Base-by-base conservation (phyloP, 106 monocot species). In the Apostasia shenzhenica region DNA sequence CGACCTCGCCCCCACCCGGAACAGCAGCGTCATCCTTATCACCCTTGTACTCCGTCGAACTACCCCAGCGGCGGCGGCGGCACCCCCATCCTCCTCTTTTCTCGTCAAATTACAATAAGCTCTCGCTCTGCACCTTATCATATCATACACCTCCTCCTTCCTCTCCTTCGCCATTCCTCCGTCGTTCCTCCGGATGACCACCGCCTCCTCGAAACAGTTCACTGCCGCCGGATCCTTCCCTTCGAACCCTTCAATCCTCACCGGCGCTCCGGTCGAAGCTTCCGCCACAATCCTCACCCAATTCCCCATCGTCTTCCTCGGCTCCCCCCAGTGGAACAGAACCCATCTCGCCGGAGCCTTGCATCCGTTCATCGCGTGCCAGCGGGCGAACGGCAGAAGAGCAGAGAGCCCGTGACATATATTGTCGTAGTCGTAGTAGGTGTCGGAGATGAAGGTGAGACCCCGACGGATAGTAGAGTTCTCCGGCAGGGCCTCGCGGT, bases 91-190 rank as follows among this genome's bases (percentile, higher is more conserved):
- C 10, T 54, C 8, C 2, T 13, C 51, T 1, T 45, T 45, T 6
- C n/a, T 57, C 54, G 9, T 54, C 14, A 86, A 48, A 8, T 77
- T 70, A 59, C 95, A 95, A 46, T 78, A 68, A 5, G 66, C 68
- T 61, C 91, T 91, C 1, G 91, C 81, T 75, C 80, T 88, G 83
- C 88, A 84, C 55, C 91, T 71, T 58, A 95, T 73, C 80, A 77
- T 60, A 59, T 88, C 86, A 52, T 76, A 95, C 9, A 72, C 78
- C 54, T 63, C 70, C 56, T 69, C 43, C 46, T 58, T 69, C 67
- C 68, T 67, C 54, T 53, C 58, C 66, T 14, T 61, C 2, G 55
- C 14, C 77, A 95, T 73, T 39, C 40, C 49, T 1, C 79, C 88
- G 41, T 86, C 77, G 72, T 78, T 84, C 61, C 74, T 79, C 76